Evolutionary conservation across 768 basidiomycete species (phyloP).

Genomic region (Leccinum variicolor): DNA sequence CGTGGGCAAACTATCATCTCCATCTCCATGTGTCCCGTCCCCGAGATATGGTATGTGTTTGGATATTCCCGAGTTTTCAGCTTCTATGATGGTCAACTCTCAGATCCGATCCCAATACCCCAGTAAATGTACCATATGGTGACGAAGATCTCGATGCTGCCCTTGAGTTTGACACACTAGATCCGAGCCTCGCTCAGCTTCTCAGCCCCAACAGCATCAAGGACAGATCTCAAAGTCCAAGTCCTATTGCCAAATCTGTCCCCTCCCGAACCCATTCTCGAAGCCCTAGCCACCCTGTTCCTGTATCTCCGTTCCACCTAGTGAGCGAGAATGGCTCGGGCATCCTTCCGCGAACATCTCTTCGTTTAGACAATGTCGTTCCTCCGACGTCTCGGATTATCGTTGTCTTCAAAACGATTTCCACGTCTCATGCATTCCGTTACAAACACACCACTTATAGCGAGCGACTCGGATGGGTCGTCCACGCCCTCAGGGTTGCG

Average conservation of each 20-base stretch:
- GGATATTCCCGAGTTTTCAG: constrained; percentile 67
- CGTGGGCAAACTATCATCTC: constrained; percentile 10
- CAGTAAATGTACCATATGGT: not conserved
- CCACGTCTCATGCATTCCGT: constrained; percentile 31
- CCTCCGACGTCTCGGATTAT: constrained; percentile 11
- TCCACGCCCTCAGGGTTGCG: constrained; percentile 11
- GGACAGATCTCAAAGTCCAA: constrained; percentile 13
- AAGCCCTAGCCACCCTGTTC: constrained; percentile 17
- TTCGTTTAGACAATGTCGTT: constrained; percentile 7
- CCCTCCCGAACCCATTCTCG: constrained; percentile 20
- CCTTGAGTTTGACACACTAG: constrained; percentile 54
- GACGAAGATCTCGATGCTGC: constrained; percentile 39
- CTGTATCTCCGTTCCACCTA: constrained; percentile 2
- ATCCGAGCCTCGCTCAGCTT: constrained; percentile 64
- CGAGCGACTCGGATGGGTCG: constrained; percentile 8
- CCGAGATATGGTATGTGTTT: constrained; percentile 41
- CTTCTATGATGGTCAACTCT: constrained; percentile 63
- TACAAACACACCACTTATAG: constrained; percentile 18
- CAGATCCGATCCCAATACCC: constrained; percentile 6
- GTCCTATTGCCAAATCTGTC: constrained; percentile 2
- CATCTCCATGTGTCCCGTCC: constrained; percentile 12
- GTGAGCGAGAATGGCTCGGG: not conserved
- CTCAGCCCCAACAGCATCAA: constrained; percentile 50
- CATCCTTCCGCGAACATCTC: constrained; percentile 8
- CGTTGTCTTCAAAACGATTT: constrained; percentile 25